Conservation (phyloP, 2,329 filamentous ascomycete genomes). For the Chaetomiaceae sp. region DNA sequence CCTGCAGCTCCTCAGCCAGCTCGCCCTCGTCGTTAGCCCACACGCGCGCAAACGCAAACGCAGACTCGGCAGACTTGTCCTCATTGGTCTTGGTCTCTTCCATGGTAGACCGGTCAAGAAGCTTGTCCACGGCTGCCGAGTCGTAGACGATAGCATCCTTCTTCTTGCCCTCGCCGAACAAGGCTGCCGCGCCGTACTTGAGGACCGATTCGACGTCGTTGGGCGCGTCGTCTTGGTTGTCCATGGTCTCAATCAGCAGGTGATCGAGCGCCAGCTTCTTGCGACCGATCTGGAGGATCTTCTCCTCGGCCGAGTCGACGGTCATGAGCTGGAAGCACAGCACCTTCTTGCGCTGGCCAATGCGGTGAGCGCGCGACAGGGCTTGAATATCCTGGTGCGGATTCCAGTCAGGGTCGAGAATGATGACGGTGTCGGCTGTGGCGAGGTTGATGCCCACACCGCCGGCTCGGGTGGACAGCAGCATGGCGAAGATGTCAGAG, state of each 20-base stretch:
- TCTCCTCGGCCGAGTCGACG: conserved; percentile 81
- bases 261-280: conserved; percentile 96
- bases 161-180: conserved; percentile 71
- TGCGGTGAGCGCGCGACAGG: conserved; percentile 86
- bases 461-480: conserved; percentile 88
- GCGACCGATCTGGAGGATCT: conserved; percentile 90
- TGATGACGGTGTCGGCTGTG: conserved; percentile 95
- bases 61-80: conserved; percentile 62
- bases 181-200: conserved; percentile 75
- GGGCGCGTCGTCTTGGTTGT: conserved; percentile 64
- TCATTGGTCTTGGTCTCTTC: conserved; percentile 65
- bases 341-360: conserved; percentile 93
- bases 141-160: conserved; percentile 77
- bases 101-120: conserved; percentile 79
- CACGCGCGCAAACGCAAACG: conserved; percentile 84
- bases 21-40: conserved; percentile 78
- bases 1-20: conserved; percentile 56
- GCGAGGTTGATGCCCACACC: conserved; percentile 97
- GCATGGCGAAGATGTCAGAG: conserved; percentile 79
- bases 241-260: conserved; percentile 87
- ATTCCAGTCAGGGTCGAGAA: conserved; percentile 95
- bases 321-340: conserved; percentile 94
- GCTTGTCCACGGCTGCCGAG: conserved; percentile 70
- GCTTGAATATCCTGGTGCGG: conserved; percentile 97
- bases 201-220: conserved; percentile 83